Evolutionary conservation across 2,329 filamentous ascomycete genomes (phyloP), one percentile per base, ranked within the genome.

Genomic region (Kalmusia sp.): DNA sequence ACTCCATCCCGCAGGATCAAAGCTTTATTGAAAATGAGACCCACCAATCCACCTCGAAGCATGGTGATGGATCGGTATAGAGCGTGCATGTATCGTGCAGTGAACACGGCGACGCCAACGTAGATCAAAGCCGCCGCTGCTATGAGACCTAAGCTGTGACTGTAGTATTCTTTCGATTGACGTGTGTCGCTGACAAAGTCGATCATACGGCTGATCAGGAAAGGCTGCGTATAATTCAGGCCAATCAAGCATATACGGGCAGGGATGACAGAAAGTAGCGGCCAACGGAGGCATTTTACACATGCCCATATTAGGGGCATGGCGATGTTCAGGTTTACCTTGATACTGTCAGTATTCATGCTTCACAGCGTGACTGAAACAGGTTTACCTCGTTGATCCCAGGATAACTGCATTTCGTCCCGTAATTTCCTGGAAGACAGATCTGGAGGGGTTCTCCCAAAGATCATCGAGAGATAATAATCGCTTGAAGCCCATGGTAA

Each of bases 121-220:
- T 56, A 56, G 22, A 56, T 45, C 14, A 56, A 35, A n/a, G 48
- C 49, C n/a, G 53, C 47, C 25, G 53, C 53, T 7, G 49, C 49
- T 28, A 56, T 52, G 8, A 56, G 33, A 3, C 53, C 49, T 37
- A 37, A 8, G 28, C 24, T 43, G 24, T 28, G 12, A 9, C 24
- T 41, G 17, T 43, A 31, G 35, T 49, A 40, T 41, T 25, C 25
- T 33, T 49, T 37, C 41, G 37, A 41, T 25, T 43, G 11, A n/a
- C 41, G 35, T 27, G 37, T 35, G 34, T 49, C 34, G 35, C 37
- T 40, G 37, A 49, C 37, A 41, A 41, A 15, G 47, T 49, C 37
- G 33, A 49, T 49, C 47, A 49, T 49, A 17, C 35, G 19, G 35
- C 27, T 41, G 47, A 49, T 49, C 24, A 49, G 47, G 37, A 49